Base-by-base conservation (phyloP, 2,329 filamentous ascomycete genomes). In the Diaporthe aspalathi region DNA sequence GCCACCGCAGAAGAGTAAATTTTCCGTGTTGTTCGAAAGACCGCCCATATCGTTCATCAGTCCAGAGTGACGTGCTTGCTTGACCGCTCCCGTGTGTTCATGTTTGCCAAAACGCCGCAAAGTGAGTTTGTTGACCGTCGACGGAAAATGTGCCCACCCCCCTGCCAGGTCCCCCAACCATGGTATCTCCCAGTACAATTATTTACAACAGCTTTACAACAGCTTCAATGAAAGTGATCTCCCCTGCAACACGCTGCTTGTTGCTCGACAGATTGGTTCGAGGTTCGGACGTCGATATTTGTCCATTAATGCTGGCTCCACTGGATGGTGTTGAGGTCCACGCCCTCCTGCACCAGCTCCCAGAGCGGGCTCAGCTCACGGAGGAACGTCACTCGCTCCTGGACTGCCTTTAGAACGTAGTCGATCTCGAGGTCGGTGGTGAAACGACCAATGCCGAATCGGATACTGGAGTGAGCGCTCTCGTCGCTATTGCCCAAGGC, bases 281-380 rank as follows among this genome's bases (percentile, higher is more conserved):
- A 35, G 11, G 2, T 22, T 47, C 2, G 22, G 27, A 2, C 27
- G 20, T 29, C 29, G 29, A 8, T 14, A 8, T 2, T 5, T 29
- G 38, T 8, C 29, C 20, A 71, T 88, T 86, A 98, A 83, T 99
- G 96, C 85, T 98, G 95, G 80, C 93, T 97, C 96, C 96, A 99
- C 84, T 99, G 92, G 78, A 99, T 99, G 53, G 94, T 97, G 83
- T 97, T 93, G 76, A 99, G 84, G 79, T 97, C 96, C 74, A 99
- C 90, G 20, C 96, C 96, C 81, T 99, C 96, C 84, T 99, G 96
- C 16, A 99, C 96, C 75, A 99, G 84, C 83, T 99, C 96, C 96
- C 96, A 99, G 70, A 99, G 84, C 49, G 96, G 96, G 80, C 95
- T 98, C 75, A 99, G 86, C 84, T 99, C 96, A 77, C 96, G 90